Base-by-base conservation (phyloP, 208 protist genomes). In the Leishmania braziliensis region DNA sequence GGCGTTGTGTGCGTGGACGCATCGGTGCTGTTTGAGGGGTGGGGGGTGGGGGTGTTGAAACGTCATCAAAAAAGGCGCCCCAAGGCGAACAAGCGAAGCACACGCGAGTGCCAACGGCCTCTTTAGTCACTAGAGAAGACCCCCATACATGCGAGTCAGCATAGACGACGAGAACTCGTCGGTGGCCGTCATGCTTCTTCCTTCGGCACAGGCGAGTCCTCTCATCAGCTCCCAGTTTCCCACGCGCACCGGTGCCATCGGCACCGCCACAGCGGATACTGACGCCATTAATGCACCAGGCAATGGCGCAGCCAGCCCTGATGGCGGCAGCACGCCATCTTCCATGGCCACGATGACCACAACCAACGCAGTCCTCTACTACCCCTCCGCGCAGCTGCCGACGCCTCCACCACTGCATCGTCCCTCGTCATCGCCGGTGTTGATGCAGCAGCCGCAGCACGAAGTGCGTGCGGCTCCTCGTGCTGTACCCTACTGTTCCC, bases 161-260 rank as follows among this genome's bases (percentile, higher is more conserved):
- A 82, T 85, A 72, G 77, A 82, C 33, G 77, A 81, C 78, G 77
- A 81, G 56, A 79, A 56, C 46, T 85, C 82, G 12, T 71, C 77
- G 0, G 69, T 54, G 48, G 82, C 82, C 8, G 82, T 85, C 23
- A 33, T 73, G 51, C 72, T 82, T 26, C 71, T 46, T 54, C 78
- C 56, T 14, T 51, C 43, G 54, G 71, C 29, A 60, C 79, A 46
- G 72, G 69, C 72, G 79, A 36, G 29, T 23, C 63, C 48, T 50
- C 26, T 46, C 58, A 63, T 33, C 9, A 39, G 14, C 62, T 50
- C 72, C 5, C 9, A 39, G 50, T 39, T 54, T 29, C 53, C n/a
- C 9, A 53, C 43, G 20, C n/a, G 48, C 46, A 73, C 20, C 46
- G 39, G 33, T n/a, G 33, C 66, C 66, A 8, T 50, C 4, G 23